Conservation (phyloP, 108 stramenopile genomes). For the Parietichytrium sp. region DNA sequence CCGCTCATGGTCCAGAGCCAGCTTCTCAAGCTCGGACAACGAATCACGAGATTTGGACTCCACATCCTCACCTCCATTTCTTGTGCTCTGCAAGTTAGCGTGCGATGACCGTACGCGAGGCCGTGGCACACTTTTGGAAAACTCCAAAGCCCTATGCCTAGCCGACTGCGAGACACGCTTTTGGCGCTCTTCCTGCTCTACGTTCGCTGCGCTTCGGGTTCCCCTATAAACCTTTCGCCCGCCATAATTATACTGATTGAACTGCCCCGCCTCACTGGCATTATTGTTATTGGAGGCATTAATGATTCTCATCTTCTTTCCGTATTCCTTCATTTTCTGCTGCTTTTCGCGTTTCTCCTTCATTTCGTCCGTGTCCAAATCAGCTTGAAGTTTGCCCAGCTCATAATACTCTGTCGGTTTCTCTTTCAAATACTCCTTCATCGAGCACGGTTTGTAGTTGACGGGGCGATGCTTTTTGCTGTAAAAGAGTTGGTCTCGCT, state of each 20-base stretch:
- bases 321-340: conserved; percentile 47
- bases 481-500: conserved; percentile 39
- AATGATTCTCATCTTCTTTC: not conserved
- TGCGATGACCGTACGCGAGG: conserved; percentile 7
- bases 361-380: conserved; percentile 50
- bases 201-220: too few relatives aligned
- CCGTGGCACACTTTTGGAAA: conserved; percentile 46
- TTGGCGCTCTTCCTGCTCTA: not conserved
- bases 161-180: conserved; percentile 27
- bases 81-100: not conserved
- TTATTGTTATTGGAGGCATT: too few relatives aligned
- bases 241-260: too few relatives aligned
- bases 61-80: not conserved
- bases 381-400: conserved; percentile 46
- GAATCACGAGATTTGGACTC: not conserved
- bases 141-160: conserved; percentile 41
- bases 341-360: conserved; percentile 43
- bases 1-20: conserved; percentile 24
- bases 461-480: conserved; percentile 4
- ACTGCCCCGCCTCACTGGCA: too few relatives aligned
- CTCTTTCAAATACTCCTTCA: conserved; percentile 46
- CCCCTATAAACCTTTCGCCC: too few relatives aligned
- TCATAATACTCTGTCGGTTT: conserved; percentile 52
- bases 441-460: conserved; percentile 49
- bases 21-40: conserved; percentile 2